A percentile compares a stretch with the other conserved stretches of the same genome.
These are phyloP conservation scores for Hippophae gyantsensis DNA, from an alignment of 306 rosid genomes.

Conservation along the genomic window DNA sequence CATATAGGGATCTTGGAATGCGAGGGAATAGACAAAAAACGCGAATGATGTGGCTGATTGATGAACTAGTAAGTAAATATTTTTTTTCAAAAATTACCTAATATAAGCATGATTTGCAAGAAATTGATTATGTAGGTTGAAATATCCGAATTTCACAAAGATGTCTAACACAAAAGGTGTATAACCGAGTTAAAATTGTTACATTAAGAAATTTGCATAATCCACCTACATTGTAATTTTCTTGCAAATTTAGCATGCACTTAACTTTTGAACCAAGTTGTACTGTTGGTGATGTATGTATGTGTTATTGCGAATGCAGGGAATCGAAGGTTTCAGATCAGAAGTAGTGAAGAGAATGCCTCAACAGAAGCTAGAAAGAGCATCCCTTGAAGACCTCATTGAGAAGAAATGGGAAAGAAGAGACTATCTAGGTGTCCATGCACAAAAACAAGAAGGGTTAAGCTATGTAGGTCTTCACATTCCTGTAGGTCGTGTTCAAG, in stretches of 20 bases:
- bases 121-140: not conserved
- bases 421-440: slow-evolving; percentile 72
- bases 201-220: no score
- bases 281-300: not conserved
- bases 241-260: not conserved
- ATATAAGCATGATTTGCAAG: no score
- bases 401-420: slow-evolving; percentile 78
- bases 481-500: slow-evolving; percentile 88
- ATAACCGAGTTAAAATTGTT: no score
- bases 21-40: slow-evolving; percentile 87
- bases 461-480: slow-evolving; percentile 77
- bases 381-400: slow-evolving; percentile 55
- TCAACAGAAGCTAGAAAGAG: slow-evolving; percentile 46
- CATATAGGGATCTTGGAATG: slow-evolving; percentile 80
- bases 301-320: slow-evolving; percentile 35
- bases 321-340: slow-evolving; percentile 78
- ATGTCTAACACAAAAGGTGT: no score
- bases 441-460: slow-evolving; percentile 74
- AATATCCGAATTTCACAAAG: not conserved
- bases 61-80: slow-evolving; percentile 56
- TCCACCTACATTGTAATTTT: not conserved
- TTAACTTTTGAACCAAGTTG: not conserved
- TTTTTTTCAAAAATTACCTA: not conserved
- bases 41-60: slow-evolving; percentile 98
- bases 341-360: slow-evolving; percentile 91